Conservation (phyloP, 2,329 filamentous ascomycete species). For the Blastomyces silverae region DNA sequence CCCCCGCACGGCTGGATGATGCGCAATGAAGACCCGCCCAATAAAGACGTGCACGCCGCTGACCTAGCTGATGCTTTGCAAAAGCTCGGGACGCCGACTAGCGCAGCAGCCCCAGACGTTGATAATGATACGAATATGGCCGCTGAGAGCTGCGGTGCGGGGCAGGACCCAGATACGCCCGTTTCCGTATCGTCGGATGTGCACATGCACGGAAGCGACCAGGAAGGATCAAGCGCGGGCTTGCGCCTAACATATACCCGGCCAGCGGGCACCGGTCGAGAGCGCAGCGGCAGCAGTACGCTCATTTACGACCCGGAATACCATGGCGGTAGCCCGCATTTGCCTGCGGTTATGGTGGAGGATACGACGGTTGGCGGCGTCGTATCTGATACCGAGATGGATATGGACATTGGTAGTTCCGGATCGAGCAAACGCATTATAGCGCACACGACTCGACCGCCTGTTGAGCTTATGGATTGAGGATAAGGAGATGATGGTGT, state of each 20-base stretch:
- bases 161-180: constrained; percentile 16
- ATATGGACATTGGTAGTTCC: constrained; percentile 28
- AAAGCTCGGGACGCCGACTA: constrained; percentile 42
- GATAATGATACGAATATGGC: constrained; percentile 19
- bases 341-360: constrained; percentile 59
- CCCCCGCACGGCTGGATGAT: constrained; percentile 61
- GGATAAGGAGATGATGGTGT: too few relatives aligned
- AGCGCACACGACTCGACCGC: constrained; percentile 49
- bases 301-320: constrained; percentile 58
- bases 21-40: constrained; percentile 57
- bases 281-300: constrained; percentile 49
- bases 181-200: constrained; percentile 17
- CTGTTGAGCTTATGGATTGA: constrained; percentile 51
- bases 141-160: neutral
- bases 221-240: constrained; percentile 21
- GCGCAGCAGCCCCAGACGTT: constrained; percentile 11
- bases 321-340: constrained; percentile 52
- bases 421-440: constrained; percentile 40
- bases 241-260: constrained; percentile 22
- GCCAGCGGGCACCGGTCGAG: constrained; percentile 22
- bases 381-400: constrained; percentile 41
- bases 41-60: constrained; percentile 58
- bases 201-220: constrained; percentile 12
- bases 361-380: constrained; percentile 48
- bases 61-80: constrained; percentile 54